Evolutionary conservation across 2,329 filamentous ascomycete genomes (phyloP).

Genomic region (Aureobasidium lini): DNA sequence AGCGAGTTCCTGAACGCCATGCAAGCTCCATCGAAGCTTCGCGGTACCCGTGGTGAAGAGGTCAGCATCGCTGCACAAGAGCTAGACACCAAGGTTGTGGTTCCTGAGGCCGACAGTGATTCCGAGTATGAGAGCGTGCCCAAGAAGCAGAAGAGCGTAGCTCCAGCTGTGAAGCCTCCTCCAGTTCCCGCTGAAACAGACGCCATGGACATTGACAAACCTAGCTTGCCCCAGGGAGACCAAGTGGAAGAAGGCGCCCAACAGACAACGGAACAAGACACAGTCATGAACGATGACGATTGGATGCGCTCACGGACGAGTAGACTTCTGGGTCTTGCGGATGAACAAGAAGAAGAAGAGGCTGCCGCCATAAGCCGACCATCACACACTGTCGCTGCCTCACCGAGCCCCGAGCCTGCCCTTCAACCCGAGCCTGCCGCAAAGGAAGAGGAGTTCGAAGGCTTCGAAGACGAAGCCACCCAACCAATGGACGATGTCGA

Average conservation of each 20-base stretch:
- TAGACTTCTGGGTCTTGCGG: constrained; percentile 73
- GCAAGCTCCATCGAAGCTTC: constrained; percentile 55
- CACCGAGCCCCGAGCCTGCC: constrained; percentile 5
- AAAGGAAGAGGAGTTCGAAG: constrained; percentile 18
- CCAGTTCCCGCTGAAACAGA: not conserved
- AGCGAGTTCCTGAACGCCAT: constrained; percentile 82
- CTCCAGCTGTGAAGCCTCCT: constrained; percentile 2
- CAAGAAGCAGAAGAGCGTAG: constrained; percentile 35
- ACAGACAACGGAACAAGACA: constrained; percentile 23
- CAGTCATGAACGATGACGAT: constrained; percentile 66
- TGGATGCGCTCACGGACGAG: constrained; percentile 89
- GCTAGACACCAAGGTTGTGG: constrained; percentile 20
- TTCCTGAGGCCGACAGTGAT: constrained; percentile 45
- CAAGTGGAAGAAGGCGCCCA: constrained; percentile 17
- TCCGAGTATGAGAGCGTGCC: constrained; percentile 65
- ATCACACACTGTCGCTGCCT: not conserved
- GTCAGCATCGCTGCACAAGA: constrained; percentile 14
- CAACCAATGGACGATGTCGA: constrained; percentile 33
- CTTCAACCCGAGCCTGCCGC: constrained; percentile 4
- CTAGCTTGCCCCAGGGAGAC: not conserved
- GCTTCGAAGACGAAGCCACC: constrained; percentile 24
- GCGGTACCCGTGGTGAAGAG: constrained; percentile 46
- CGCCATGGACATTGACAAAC: not conserved
- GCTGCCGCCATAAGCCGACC: not conserved
- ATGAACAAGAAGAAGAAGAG: constrained; percentile 53